Evolutionary conservation across 805 yeast genomes (phyloP).

Genomic region (Teunomyces kruisii): DNA sequence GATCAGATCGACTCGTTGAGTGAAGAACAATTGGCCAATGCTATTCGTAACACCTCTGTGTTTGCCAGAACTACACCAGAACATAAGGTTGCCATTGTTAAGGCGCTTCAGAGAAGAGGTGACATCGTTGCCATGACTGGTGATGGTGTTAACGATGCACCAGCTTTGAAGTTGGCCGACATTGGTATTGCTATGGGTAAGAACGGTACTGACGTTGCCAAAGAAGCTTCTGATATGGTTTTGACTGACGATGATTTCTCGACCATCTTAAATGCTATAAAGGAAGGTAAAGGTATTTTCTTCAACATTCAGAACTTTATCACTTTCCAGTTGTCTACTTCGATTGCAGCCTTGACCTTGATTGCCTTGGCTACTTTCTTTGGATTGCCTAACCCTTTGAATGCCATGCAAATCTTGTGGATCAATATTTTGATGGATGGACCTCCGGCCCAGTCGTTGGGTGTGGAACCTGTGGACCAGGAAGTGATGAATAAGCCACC

Average conservation of each 20-base stretch:
- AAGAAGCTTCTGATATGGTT: slow-evolving; percentile 98
- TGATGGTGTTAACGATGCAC: slow-evolving; percentile 98
- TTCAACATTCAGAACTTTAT: slow-evolving; percentile 92
- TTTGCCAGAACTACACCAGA: slow-evolving; percentile 96
- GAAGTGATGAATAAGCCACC: slow-evolving; percentile 98
- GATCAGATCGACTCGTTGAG: slow-evolving; percentile 73
- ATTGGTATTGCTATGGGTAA: slow-evolving; percentile 93
- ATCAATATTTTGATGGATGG: slow-evolving; percentile 98
- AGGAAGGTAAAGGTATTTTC: slow-evolving; percentile 95
- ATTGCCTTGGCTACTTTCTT: slow-evolving; percentile 86
- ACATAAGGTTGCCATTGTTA: slow-evolving; percentile 85
- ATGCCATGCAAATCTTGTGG: slow-evolving; percentile 98
- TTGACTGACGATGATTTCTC: slow-evolving; percentile 95
- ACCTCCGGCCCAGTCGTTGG: slow-evolving; percentile 96
- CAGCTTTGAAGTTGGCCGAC: slow-evolving; percentile 94
- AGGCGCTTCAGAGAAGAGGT: slow-evolving; percentile 86
- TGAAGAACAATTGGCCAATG: slow-evolving; percentile 70
- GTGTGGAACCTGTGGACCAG: slow-evolving; percentile 96
- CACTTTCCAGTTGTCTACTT: slow-evolving; percentile 93
- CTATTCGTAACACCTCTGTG: slow-evolving; percentile 79
- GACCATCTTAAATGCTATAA: slow-evolving; percentile 78
- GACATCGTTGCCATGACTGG: slow-evolving; percentile 99
- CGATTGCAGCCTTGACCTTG: slow-evolving; percentile 89
- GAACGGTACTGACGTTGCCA: slow-evolving; percentile 97
- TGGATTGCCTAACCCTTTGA: slow-evolving; percentile 88